Conservation (phyloP, 2,329 filamentous ascomycete genomes). For the Gyromitra esculenta region DNA sequence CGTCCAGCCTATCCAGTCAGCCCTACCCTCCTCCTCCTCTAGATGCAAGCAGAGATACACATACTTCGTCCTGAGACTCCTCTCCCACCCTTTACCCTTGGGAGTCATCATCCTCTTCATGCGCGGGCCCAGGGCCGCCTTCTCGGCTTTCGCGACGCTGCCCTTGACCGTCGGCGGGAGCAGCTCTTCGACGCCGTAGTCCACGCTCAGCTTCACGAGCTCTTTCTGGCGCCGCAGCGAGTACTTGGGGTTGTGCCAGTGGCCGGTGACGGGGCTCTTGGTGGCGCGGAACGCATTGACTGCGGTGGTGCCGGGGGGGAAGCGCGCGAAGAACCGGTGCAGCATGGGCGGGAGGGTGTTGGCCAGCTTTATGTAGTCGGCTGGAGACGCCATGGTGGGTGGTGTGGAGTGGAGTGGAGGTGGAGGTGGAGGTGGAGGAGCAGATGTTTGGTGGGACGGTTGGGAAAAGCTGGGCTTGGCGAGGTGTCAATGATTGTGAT, state of each 20-base stretch:
- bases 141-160: conserved; percentile 74
- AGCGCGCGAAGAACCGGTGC: conserved; percentile 86
- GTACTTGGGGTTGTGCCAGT: conserved; percentile 84
- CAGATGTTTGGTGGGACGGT: not conserved
- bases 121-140: conserved; percentile 83
- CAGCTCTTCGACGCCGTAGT: conserved; percentile 81
- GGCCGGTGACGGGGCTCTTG: conserved; percentile 80
- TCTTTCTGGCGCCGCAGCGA: conserved; percentile 89
- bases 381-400: not conserved
- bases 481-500: conserved; percentile 25
- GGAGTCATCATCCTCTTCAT: conserved; percentile 77
- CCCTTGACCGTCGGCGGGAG: conserved; percentile 81
- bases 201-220: conserved; percentile 82
- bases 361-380: conserved; percentile 66
- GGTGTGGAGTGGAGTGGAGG: conserved; percentile 10
- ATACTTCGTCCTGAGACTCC: conserved; percentile 79
- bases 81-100: conserved; percentile 94
- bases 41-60: conserved; percentile 58
- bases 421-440: conserved; percentile 17
- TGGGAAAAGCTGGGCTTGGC: conserved; percentile 31
- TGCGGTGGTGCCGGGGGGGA: conserved; percentile 71
- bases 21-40: not conserved
- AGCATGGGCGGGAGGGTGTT: conserved; percentile 79
- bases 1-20: conserved; percentile 72
- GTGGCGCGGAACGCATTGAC: conserved; percentile 83